phyloP scores from a whole-genome alignment of 495 filamentous ascomycete species.

The Apodospora peruviana region DNA sequence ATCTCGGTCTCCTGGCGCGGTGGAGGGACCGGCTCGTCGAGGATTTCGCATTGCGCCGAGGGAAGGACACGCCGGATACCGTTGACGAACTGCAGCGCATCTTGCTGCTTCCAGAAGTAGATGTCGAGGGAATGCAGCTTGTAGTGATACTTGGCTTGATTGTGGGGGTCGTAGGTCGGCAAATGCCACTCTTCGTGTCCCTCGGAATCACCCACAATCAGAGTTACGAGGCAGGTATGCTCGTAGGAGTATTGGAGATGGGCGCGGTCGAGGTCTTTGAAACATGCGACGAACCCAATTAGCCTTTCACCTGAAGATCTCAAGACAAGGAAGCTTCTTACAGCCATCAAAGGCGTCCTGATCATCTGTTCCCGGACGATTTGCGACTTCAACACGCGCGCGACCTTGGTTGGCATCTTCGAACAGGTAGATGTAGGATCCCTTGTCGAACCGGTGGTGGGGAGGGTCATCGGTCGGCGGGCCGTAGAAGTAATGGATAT shows the following conservation, averaged over 20 bases:
- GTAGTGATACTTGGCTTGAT: slow-evolving; percentile 66
- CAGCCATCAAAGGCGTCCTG: slow-evolving; percentile 87
- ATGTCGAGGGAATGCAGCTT: slow-evolving; percentile 79
- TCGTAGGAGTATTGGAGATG: slow-evolving; percentile 69
- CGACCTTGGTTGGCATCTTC: slow-evolving; percentile 62
- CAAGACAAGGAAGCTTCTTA: slow-evolving; percentile 33
- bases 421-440: slow-evolving; percentile 84
- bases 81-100: slow-evolving; percentile 69
- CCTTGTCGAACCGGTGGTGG: slow-evolving; percentile 84
- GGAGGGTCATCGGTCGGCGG: slow-evolving; percentile 62
- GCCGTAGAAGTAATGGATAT: slow-evolving; percentile 85
- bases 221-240: slow-evolving; percentile 69
- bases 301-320: slow-evolving; percentile 2
- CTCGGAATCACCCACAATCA: slow-evolving; percentile 60
- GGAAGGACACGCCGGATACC: slow-evolving; percentile 55
- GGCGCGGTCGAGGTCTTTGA: slow-evolving; percentile 55
- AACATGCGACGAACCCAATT: slow-evolving; percentile 5
- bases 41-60: slow-evolving; percentile 53
- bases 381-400: slow-evolving; percentile 78
- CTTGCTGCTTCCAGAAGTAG: slow-evolving; percentile 80
- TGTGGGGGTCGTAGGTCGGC: slow-evolving; percentile 61
- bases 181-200: slow-evolving; percentile 68
- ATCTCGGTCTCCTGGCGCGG: slow-evolving; percentile 43
- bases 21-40: slow-evolving; percentile 48
- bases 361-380: slow-evolving; percentile 76